Evolutionary conservation across 176 grass and related monocot species (phyloP).

Genomic region (Calamus simplicifolius): DNA sequence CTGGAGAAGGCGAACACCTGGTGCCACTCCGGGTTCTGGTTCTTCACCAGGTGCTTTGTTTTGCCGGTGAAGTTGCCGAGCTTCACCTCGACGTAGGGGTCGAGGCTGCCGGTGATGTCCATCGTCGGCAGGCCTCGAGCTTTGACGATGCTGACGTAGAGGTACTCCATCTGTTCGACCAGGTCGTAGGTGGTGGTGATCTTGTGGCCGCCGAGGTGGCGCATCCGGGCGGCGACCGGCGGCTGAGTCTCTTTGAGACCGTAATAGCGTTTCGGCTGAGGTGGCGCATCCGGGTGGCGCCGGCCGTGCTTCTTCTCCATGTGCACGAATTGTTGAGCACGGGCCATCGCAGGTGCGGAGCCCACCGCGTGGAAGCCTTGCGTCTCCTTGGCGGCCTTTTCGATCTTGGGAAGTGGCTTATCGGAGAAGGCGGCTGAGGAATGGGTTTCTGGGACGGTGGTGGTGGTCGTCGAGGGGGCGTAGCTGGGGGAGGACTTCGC

Average conservation of each 20-base stretch:
- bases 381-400: background rate
- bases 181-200: conserved; percentile 19
- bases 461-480: background rate
- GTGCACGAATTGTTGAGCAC: too few relatives aligned
- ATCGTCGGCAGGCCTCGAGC: conserved; percentile 6
- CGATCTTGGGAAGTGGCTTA: background rate
- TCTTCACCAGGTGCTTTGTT: conserved; percentile 5
- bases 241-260: conserved; percentile 4
- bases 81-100: conserved; percentile 17
- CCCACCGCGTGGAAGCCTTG: conserved; percentile 1
- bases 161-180: conserved; percentile 23
- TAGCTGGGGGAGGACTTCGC: background rate
- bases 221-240: background rate
- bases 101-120: conserved; percentile 13
- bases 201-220: conserved; percentile 6
- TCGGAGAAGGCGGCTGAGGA: background rate
- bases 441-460: background rate
- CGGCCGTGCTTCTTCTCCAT: background rate
- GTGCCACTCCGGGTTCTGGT: conserved; percentile 17
- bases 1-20: conserved; percentile 11
- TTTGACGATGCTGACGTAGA: conserved; percentile 17
- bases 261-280: background rate
- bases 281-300: too few relatives aligned
- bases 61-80: conserved; percentile 1
- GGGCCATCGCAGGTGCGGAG: background rate